Evolutionary conservation across 2,329 filamentous ascomycete species (phyloP).

Genomic region (Gnomoniopsis sp.): DNA sequence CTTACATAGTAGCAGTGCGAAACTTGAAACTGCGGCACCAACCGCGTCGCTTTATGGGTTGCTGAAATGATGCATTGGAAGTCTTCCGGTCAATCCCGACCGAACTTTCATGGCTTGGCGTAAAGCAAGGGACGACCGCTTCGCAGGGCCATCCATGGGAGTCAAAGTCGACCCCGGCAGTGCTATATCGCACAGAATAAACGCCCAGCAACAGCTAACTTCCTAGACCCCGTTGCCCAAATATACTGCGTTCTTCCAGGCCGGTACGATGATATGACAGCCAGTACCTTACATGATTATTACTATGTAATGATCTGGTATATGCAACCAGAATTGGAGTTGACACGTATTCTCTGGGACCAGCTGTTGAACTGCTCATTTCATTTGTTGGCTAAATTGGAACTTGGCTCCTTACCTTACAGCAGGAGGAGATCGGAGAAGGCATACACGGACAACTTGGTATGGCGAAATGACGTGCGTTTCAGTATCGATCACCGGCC

Average conservation of each 20-base stretch:
- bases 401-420: background rate
- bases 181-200: too few species aligned
- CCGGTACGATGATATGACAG: too few species aligned
- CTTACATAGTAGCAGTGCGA: background rate
- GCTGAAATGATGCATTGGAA: background rate
- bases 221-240: too few species aligned
- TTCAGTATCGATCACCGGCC: background rate
- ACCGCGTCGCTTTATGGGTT: background rate
- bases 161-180: background rate
- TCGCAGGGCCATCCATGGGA: background rate
- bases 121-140: background rate
- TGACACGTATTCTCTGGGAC: background rate
- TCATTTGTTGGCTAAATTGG: background rate
- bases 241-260: too few species aligned
- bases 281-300: too few species aligned
- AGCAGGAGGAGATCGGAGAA: background rate
- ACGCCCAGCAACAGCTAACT: too few species aligned
- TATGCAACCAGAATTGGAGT: background rate
- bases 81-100: background rate
- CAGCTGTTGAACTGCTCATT: background rate
- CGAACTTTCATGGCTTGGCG: background rate
- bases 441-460: background rate
- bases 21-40: background rate
- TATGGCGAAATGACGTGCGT: background rate
- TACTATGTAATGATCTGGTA: too few species aligned